Base-by-base conservation (phyloP, 441 rosid species). In the Populus hybrid region DNA sequence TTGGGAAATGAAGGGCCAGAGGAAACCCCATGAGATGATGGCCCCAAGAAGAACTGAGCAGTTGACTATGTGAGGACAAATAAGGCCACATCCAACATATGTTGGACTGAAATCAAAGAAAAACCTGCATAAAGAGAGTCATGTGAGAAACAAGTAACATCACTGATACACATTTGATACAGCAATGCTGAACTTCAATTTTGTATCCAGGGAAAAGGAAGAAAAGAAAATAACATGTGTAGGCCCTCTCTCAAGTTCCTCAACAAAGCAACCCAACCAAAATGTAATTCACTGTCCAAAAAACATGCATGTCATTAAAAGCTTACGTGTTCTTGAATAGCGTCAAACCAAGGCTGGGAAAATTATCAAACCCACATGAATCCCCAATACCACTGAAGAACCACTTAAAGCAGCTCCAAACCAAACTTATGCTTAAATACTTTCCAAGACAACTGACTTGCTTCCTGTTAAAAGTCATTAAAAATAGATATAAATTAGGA, bases 391-490 rank as follows among this genome's bases (percentile, higher is more conserved):
- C 98, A 78, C 98, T 92, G 87, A 94, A 92, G 86, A 92, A 94
- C 97, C 98, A 94, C 85, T 94, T 94, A 88, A 94, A 94, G 86
- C 94, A 91, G 83, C 98, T 92, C 98, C 98, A 94, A 73, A 79
- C 46, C 24, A 94, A 83, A 79, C 98, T 94, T 80, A 92, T 84
- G 84, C 95, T 87, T 85, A 94, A 84, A 86, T 92, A 92, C 77
- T 94, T 94, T 66, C 98, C 97, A 74, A 94, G 96, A 79, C 94
- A 91, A 30, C 66, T 83, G 71, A 94, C 98, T 81, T 94, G 97
- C 83, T 92, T 91, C 86, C 98, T 94, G 92, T 14, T 80, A 79
- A 78, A 66, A 71, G 72, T 72, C 67, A 79, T 10, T 78, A 53
- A 36, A 14, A 21, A 19, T 9, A 63, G 0, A 63, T 63, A 61